Percentiles rank a stretch among this genome's conserved stretches.
Conservation (phyloP, 768 basidiomycete genomes). For the Phallus indusiatus region DNA sequence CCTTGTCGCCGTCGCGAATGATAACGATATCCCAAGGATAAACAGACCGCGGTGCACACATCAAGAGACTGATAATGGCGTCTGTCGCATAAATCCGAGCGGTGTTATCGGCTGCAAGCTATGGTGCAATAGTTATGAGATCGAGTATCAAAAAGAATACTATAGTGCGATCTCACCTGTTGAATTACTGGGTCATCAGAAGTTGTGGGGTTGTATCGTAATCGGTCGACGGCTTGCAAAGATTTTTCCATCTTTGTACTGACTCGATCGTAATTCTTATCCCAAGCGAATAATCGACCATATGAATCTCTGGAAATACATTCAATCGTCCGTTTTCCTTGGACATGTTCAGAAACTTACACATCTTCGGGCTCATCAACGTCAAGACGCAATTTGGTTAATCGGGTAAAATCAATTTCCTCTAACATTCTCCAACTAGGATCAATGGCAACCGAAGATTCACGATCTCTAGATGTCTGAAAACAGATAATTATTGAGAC, state of each 20-base stretch:
- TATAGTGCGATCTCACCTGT: slow-evolving; percentile 42
- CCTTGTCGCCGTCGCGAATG: slow-evolving; percentile 81
- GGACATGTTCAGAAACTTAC: slow-evolving; percentile 36
- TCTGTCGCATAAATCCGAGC: slow-evolving; percentile 93
- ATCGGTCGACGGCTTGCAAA: slow-evolving; percentile 85
- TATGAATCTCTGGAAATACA: slow-evolving; percentile 55
- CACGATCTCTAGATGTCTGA: slow-evolving; percentile 75
- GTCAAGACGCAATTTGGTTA: slow-evolving; percentile 86
- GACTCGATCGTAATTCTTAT: slow-evolving; percentile 91
- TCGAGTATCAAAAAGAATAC: slow-evolving; percentile 4
- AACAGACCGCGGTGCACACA: slow-evolving; percentile 91
- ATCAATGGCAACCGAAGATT: slow-evolving; percentile 89
- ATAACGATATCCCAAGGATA: slow-evolving; percentile 99
- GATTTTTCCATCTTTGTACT: slow-evolving; percentile 89
- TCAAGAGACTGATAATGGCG: slow-evolving; percentile 87
- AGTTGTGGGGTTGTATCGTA: slow-evolving; percentile 96
- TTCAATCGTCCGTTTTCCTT: not conserved
- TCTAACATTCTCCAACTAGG: slow-evolving; percentile 93
- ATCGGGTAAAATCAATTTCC: slow-evolving; percentile 92
- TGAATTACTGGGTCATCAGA: slow-evolving; percentile 97
- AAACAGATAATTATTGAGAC: slow-evolving; percentile 8
- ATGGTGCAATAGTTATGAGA: slow-evolving; percentile 9
- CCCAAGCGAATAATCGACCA: slow-evolving; percentile 86
- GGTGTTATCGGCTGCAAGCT: slow-evolving; percentile 73
- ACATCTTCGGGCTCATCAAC: slow-evolving; percentile 88